Base-by-base conservation (phyloP, 169 alveolate species). In the Eimeria necatrix region DNA sequence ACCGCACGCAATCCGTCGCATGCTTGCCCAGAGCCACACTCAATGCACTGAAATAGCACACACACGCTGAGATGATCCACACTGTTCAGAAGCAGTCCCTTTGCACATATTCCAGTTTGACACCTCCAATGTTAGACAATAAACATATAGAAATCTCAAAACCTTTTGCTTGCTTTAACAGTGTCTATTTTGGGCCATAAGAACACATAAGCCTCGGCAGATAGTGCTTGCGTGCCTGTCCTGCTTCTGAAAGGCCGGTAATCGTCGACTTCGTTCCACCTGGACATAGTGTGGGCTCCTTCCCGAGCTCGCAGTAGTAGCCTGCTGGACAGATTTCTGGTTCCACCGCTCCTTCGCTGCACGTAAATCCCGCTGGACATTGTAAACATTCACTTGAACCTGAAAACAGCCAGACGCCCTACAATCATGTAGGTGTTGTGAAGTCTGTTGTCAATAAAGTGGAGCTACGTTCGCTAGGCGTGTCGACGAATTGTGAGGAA, bases 321-420 rank as follows among this genome's bases (percentile, higher is more conserved):
- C 90, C 74, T 16, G 95, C 70, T 2, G 95, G 90, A n/a, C 95
- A 91, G n/a, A 64, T 24, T n/a, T 53, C 48, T 20, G 89, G 86
- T 6, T 32, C 73, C 49, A 49, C 52, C 18, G 96, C 81, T 52
- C 94, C 96, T 20, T 51, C 91, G 0, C 51, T 73, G 46, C 96
- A 93, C 7, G 60, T 70, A 74, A 84, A 71, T 46, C 94, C 96
- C 10, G 89, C 93, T n/a, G 96, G 96, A 51, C 96, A 93, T 53
- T 74, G 78, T 18, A 56, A 84, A 49, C 91, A 84, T 84, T 84
- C 91, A 51, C 48, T 84, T 26, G 91, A 18, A 48, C 91, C 91
- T 84, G 16, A 56, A 84, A 32, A 1, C 9, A 70, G 24, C 46
- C 91, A 84, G 5, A 10, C 20, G 48, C 46, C 12, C 4, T 20